Conservation (phyloP, 495 filamentous ascomycete species). For the Xylaria longipes region DNA sequence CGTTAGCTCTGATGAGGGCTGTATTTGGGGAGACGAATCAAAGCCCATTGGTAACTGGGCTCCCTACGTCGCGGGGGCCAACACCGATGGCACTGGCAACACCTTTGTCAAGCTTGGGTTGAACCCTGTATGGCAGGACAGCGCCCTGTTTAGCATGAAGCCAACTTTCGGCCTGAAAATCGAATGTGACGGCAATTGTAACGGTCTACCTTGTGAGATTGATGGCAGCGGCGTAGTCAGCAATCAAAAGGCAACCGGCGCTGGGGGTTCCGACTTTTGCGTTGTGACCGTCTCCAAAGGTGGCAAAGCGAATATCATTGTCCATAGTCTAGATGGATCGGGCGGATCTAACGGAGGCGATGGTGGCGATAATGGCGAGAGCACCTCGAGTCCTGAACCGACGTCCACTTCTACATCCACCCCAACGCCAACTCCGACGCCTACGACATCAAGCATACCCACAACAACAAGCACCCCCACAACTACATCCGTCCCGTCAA, state of each 20-base stretch:
- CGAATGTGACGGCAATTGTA: constrained; percentile 73
- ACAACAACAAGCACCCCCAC: constrained; percentile 28
- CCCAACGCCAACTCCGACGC: constrained; percentile 22
- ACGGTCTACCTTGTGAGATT: constrained; percentile 77
- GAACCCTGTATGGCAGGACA: constrained; percentile 77
- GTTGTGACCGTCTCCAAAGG: constrained; percentile 79
- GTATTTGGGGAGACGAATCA: constrained; percentile 70
- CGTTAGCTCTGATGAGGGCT: constrained; percentile 62
- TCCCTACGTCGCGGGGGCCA: constrained; percentile 80
- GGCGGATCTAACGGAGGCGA: constrained; percentile 23
- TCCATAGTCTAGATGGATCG: constrained; percentile 56
- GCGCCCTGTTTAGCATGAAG: constrained; percentile 59
- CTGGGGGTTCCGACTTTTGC: constrained; percentile 76
- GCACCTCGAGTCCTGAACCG: constrained; percentile 28
- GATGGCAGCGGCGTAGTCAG: constrained; percentile 65
- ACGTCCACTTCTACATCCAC: constrained; percentile 30
- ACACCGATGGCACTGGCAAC: constrained; percentile 66
- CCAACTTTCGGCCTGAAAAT: constrained; percentile 76
- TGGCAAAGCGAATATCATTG: constrained; percentile 69
- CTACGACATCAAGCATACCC: constrained; percentile 22
- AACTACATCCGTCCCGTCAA: constrained; percentile 27
- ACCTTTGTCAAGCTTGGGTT: constrained; percentile 81
- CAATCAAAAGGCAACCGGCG: constrained; percentile 62
- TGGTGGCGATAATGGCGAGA: constrained; percentile 11
- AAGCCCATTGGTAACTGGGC: constrained; percentile 80